Base-by-base conservation (phyloP, 176 grass and related monocot species). In the Oryza glumipatula region DNA sequence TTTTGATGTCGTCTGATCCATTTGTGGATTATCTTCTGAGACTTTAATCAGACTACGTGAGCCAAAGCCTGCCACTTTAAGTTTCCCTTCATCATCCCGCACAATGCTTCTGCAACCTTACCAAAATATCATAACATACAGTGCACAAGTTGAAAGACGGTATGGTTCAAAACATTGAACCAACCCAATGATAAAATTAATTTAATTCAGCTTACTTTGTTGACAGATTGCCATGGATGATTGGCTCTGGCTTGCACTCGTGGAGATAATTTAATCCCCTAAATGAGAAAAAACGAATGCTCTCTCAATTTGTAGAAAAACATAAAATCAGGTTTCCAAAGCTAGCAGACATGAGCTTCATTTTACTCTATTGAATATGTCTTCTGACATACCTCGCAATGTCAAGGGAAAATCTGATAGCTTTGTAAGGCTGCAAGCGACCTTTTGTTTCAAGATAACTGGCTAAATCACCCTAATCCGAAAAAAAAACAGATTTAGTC, bases 261-360 rank as follows among this genome's bases (percentile, higher is more conserved):
- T 99, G 96, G 77, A 99, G 96, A 89, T 99, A 99, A 79, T 94
- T 99, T 66, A 99, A 73, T 73, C 93, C 96, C 93, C 96, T 99
- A 60, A 74, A 89, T 30, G 80, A 82, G 38, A 85, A 79, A 54
- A 65, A 70, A 64, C 4, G 73, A 67, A 68, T 71, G 58, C 58
- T 76, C 4, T 39, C 36, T 76, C 52, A 2, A 4, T 70, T 68
- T 74, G 36, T 80, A 86, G 60, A 83, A 58, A 9, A 70, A 30
- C n/a, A 28, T 9, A 28, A 51, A 58, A 21, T 19, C 54, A 58
- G 17, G 54, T 41, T 28, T 47, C 51, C 24, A 26, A 4, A 66
- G 64, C 54, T 65, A 73, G 35, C 39, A 43, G 9, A 74, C 16
- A 64, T 60, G 7, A 80, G n/a, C 1, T 68, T 88, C 13, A 82